Evolutionary conservation across 371 early-diverging fungal genomes (phyloP), one percentile per base, ranked within the genome.

Genomic region (Actinomortierella ambigua): DNA sequence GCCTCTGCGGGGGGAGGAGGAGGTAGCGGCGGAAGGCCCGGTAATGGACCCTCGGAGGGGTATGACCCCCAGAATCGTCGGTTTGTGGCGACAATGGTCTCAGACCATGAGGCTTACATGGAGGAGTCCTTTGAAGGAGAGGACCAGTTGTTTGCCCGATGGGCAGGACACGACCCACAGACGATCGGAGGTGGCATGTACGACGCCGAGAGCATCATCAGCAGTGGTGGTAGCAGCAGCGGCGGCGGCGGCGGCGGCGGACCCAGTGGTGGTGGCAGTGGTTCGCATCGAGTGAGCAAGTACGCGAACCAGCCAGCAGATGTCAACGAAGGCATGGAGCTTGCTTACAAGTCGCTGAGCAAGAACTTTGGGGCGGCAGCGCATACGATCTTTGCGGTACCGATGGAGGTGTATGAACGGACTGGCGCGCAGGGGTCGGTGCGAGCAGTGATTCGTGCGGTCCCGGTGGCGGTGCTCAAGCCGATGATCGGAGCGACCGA

Each of bases 401-500:
- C 98, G 0, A 87, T 89, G 54, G 90, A 93, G 53, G 85, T 90
- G n/a, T 83, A 90, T 52, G 93, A 93, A 57, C 79, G 76, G n/a
- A 77, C 81, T 20, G 85, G 83, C 1, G 75, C 82, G 2, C 79
- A 82, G 66, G 88, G 88, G 2, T 79, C 88, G 0, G 88, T 89
- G 3, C 81, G 84, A 17, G 90, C 94, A 0, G 94, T 95, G 4
- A 89, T 95, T 41, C 83, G 90, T 14, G 95, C 98, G 7, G 95
- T 97, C 17, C 98, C 98, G 0, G 89, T 94, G 5, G 95, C 96
- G 1, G 91, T 97, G n/a, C 81, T 98, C 28, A 91, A 91, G 69
- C 97, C 98, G 0, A 94, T 97, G 91, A 95, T 98, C 67, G 98
- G 98, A 0, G 88, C 95, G 0, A 91, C 96, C 0, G 96, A 95